Evolutionary conservation across 2,329 filamentous ascomycete genomes (phyloP).

Genomic region (Diaporthe vaccinii): DNA sequence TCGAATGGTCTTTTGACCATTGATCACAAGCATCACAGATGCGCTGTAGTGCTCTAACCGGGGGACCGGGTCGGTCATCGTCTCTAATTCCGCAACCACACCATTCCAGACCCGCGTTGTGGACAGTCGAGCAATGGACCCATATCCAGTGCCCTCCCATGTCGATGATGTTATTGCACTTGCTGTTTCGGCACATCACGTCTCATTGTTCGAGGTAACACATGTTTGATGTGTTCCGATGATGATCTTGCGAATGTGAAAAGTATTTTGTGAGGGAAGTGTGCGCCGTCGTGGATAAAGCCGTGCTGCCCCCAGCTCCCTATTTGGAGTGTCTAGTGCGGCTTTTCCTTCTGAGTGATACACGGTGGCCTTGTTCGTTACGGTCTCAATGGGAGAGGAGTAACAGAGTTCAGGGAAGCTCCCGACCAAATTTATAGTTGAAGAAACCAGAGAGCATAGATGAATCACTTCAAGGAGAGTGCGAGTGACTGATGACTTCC

Average conservation of each 20-base stretch:
- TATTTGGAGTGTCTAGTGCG: neutral
- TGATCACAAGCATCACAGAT: neutral
- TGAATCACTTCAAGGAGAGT: neutral
- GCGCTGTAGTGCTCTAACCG: no score
- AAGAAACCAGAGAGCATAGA: neutral
- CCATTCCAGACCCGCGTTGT: neutral
- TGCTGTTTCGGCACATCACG: fast-evolving
- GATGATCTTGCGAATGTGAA: neutral
- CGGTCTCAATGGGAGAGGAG: neutral
- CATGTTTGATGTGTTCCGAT: neutral
- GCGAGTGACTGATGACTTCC: neutral
- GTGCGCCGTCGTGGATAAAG: neutral
- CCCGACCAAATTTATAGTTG: neutral
- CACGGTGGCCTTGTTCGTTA: no score
- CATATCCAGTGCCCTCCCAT: neutral
- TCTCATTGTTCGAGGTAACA: neutral
- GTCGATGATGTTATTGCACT: neutral
- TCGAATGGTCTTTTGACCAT: neutral
- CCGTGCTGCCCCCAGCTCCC: no score
- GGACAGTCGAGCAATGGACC: neutral
- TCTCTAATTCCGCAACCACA: neutral
- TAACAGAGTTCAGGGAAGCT: no score
- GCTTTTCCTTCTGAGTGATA: neutral
- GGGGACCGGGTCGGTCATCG: neutral
- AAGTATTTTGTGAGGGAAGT: fast-evolving